A percentile compares a stretch with the other conserved stretches of the same genome.
phyloP scores from a whole-genome alignment of 2,329 filamentous ascomycete species.

The Westerdykella sp. region DNA sequence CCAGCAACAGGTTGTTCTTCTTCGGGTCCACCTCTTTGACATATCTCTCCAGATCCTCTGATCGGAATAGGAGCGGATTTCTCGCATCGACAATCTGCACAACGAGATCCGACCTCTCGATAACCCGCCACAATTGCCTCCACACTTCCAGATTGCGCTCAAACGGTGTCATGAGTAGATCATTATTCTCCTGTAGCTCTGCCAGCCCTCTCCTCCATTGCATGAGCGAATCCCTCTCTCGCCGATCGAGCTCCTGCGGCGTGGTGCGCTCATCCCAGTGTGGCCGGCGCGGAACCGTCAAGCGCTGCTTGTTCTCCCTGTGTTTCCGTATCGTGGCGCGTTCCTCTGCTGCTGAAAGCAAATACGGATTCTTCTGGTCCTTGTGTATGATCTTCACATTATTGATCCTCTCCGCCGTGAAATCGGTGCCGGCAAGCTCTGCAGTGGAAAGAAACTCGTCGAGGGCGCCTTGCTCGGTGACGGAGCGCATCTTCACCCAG shows the following conservation, averaged over 20 bases:
- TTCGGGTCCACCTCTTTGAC: slow-evolving; percentile 84
- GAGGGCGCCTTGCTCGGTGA: slow-evolving; percentile 92
- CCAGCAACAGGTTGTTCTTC: slow-evolving; percentile 86
- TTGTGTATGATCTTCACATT: slow-evolving; percentile 98
- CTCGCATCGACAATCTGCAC: slow-evolving; percentile 98
- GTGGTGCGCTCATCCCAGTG: slow-evolving; percentile 85
- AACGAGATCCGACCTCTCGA: slow-evolving; percentile 89
- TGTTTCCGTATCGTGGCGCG: slow-evolving; percentile 72
- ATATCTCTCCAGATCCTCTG: slow-evolving; percentile 86
- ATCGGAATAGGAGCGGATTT: slow-evolving; percentile 89
- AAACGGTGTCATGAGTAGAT: slow-evolving; percentile 94
- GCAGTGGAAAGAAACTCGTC: slow-evolving; percentile 96
- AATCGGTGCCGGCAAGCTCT: slow-evolving; percentile 95
- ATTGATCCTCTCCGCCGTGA: slow-evolving; percentile 98
- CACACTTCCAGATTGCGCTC: slow-evolving; percentile 96
- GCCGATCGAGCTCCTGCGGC: slow-evolving; percentile 68
- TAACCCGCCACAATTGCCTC: slow-evolving; percentile 96
- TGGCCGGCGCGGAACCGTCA: slow-evolving; percentile 87
- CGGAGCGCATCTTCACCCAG: slow-evolving; percentile 99
- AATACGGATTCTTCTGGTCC: slow-evolving; percentile 91
- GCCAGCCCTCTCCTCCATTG: slow-evolving; percentile 87
- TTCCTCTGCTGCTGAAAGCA: slow-evolving; percentile 82
- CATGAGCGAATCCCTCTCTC: slow-evolving; percentile 74
- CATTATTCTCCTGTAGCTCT: slow-evolving; percentile 87
- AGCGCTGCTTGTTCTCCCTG: slow-evolving; percentile 65